phyloP scores from a whole-genome alignment of 208 protist species.

The Leishmania major region DNA sequence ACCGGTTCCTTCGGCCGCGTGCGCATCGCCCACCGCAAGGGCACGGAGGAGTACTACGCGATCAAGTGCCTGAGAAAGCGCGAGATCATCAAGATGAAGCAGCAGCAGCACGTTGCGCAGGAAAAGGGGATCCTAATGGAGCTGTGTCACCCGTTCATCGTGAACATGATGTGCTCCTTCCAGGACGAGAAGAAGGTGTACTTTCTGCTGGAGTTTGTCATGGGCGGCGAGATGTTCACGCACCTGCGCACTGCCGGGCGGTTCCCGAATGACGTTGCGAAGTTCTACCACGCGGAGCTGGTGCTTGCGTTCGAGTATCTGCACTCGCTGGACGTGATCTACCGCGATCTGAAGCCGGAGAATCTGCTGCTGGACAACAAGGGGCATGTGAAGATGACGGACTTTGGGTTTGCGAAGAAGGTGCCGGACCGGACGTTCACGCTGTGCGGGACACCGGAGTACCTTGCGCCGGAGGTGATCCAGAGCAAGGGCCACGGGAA shows the following conservation, averaged over 20 bases:
- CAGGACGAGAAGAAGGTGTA: constrained; percentile 93
- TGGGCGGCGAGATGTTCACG: constrained; percentile 92
- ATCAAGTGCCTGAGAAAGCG: constrained; percentile 92
- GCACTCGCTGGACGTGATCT: constrained; percentile 91
- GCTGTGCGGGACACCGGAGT: constrained; percentile 90
- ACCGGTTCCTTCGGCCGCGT: constrained; percentile 94
- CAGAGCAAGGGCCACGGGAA: constrained; percentile 93
- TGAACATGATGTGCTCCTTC: constrained; percentile 94
- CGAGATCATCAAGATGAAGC: constrained; percentile 89
- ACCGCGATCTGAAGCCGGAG: constrained; percentile 93
- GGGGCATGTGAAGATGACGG: constrained; percentile 87
- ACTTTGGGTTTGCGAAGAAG: constrained; percentile 90
- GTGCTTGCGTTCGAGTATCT: constrained; percentile 92
- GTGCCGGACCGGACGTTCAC: constrained; percentile 84
- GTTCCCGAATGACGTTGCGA: constrained; percentile 87
- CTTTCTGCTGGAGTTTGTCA: constrained; percentile 94
- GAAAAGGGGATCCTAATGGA: constrained; percentile 93
- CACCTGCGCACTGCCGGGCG: constrained; percentile 84
- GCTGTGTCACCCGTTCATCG: constrained; percentile 94
- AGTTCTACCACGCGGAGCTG: constrained; percentile 94
- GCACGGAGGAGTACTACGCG: constrained; percentile 86
- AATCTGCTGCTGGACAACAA: constrained; percentile 89
- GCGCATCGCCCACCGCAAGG: constrained; percentile 85
- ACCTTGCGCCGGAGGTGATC: constrained; percentile 94
- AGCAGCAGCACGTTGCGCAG: constrained; percentile 84